These are phyloP conservation scores for Selenicereus undatus DNA, from an alignment of 148 eudicot genomes.

Conservation along the genomic window DNA sequence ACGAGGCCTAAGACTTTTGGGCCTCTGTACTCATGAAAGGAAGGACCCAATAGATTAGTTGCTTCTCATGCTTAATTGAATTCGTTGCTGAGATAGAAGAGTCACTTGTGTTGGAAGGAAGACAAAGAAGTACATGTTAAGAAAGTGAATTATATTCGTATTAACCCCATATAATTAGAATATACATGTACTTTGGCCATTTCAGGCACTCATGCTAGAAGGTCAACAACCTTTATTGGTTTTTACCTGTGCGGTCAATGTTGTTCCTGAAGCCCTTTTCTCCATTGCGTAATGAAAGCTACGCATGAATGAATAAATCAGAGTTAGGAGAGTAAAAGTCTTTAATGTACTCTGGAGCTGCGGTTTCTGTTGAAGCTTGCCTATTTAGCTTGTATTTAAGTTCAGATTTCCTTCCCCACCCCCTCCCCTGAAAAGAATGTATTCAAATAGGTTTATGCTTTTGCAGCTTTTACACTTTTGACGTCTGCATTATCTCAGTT, in stretches of 20 bases:
- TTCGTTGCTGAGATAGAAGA: neutral
- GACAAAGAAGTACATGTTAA: neutral
- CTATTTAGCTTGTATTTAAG: neutral
- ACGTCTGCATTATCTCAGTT: slow-evolving; percentile 16
- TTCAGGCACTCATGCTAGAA: neutral
- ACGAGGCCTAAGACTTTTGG: neutral
- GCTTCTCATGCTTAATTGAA: neutral
- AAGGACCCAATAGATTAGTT: neutral
- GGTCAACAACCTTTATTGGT: neutral
- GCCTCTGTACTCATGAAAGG: neutral
- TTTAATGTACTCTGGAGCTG: neutral
- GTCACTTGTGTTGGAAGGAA: neutral
- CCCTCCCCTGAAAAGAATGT: neutral
- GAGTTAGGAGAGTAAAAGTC: neutral
- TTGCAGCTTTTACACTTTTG: neutral
- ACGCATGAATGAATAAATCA: neutral
- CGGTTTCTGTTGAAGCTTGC: neutral
- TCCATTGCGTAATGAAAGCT: neutral
- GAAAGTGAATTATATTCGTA: neutral
- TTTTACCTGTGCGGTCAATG: too few species aligned
- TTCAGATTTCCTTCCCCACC: neutral
- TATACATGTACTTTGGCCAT: neutral
- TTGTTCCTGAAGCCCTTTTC: neutral
- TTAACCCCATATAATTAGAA: neutral
- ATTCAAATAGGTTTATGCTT: neutral